phyloP scores from a whole-genome alignment of 306 rosid genomes.

The Vigna nakashimae region DNA sequence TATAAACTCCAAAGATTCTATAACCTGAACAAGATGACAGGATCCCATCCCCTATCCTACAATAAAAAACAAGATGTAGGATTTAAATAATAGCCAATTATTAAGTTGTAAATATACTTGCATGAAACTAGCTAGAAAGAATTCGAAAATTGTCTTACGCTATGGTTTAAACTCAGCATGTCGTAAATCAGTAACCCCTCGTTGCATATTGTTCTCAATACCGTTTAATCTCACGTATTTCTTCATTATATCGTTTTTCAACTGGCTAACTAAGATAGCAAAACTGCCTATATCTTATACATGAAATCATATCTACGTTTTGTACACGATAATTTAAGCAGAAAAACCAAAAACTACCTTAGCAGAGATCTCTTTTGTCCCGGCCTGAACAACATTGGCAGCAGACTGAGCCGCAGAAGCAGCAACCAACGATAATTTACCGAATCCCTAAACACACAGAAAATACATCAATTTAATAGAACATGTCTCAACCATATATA shows the following conservation, averaged over 20 bases:
- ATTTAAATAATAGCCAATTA: conserved; percentile 4
- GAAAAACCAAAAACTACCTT: conserved; percentile 60
- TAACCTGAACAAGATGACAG: neutral
- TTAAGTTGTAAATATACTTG: neutral
- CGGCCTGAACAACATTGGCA: conserved; percentile 88
- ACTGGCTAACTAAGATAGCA: neutral
- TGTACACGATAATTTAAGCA: neutral
- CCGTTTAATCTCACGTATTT: neutral
- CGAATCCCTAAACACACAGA: conserved; percentile 70
- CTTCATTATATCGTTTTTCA: neutral
- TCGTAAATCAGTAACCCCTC: neutral
- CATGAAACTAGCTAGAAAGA: neutral
- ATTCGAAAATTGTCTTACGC: neutral
- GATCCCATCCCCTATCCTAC: neutral
- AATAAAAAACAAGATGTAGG: neutral
- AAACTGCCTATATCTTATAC: neutral
- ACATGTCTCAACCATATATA: conserved; percentile 1
- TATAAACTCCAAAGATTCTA: neutral
- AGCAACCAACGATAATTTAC: conserved; percentile 86
- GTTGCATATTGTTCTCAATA: neutral
- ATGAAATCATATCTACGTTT: neutral
- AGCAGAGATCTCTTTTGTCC: conserved; percentile 79
- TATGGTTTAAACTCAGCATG: conserved; percentile 11
- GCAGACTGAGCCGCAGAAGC: conserved; percentile 92
- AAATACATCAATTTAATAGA: conserved; percentile 2